Conservation (phyloP, 441 rosid genomes). For the Raphanus hybrid region DNA sequence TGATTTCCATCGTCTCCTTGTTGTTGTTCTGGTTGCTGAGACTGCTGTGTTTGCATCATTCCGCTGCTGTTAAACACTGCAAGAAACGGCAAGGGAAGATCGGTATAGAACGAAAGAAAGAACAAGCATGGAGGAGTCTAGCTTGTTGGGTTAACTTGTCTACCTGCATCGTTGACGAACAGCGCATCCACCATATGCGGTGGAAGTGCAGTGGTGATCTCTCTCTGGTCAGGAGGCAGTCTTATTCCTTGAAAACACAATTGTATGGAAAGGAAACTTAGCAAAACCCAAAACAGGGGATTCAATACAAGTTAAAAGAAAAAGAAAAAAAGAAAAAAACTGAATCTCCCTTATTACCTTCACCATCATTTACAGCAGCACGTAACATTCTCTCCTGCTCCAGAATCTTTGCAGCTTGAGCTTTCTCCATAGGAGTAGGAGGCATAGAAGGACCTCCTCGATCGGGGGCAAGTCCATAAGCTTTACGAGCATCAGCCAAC, state of each 20-base stretch:
- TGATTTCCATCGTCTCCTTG: constrained; percentile 70
- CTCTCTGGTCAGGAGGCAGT: constrained; percentile 82
- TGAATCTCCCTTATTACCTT: constrained; percentile 56
- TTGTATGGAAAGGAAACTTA: background rate
- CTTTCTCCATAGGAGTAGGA: constrained; percentile 74
- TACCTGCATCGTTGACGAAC: constrained; percentile 62
- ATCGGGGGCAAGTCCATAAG: constrained; percentile 77
- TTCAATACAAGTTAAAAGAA: background rate
- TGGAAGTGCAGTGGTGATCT: constrained; percentile 80
- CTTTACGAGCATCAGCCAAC: constrained; percentile 85
- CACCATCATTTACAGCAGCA: constrained; percentile 83
- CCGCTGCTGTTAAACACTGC: constrained; percentile 70
- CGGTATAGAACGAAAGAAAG: background rate
- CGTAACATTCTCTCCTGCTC: constrained; percentile 86
- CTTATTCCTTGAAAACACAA: constrained; percentile 60
- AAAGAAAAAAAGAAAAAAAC: background rate
- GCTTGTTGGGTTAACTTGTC: constrained; percentile 42
- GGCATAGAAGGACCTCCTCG: constrained; percentile 87
- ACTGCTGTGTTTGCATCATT: constrained; percentile 71
- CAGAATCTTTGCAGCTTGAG: constrained; percentile 86
- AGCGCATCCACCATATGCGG: constrained; percentile 82
- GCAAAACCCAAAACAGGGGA: background rate
- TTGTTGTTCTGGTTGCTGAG: constrained; percentile 62
- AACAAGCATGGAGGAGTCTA: constrained; percentile 10
- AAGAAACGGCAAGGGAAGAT: constrained; percentile 26